phyloP scores from a whole-genome alignment of 1,139 yeast species.

The Hyphopichia pseudoburtonii region DNA sequence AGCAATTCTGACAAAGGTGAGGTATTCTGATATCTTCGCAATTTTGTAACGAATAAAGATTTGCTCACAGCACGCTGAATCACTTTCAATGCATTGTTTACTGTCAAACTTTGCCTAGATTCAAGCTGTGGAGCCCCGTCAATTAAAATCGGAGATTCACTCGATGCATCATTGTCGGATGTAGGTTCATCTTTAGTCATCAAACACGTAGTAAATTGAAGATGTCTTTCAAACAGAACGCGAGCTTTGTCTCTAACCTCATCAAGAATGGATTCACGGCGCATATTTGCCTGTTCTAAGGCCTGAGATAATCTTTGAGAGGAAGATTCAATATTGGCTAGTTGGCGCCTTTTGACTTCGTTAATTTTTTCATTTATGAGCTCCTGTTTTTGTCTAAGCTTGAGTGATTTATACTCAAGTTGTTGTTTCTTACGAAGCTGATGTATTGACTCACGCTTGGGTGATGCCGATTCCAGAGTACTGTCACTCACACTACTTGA shows the following conservation, averaged over 20 bases:
- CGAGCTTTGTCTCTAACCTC: constrained; percentile 16
- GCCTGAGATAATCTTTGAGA: constrained; percentile 11
- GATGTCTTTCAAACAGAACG: constrained; percentile 2
- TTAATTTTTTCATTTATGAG: constrained; percentile 13
- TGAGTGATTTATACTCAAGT: constrained; percentile 10
- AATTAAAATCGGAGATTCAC: too few relatives aligned
- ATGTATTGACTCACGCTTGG: constrained; percentile 2
- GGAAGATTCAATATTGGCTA: constrained; percentile 8
- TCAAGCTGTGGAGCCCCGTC: too few relatives aligned
- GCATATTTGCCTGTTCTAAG: constrained; percentile 16
- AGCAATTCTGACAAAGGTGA: not conserved
- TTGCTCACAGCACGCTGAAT: constrained; percentile 1
- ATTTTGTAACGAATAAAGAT: not conserved
- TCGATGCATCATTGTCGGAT: too few relatives aligned
- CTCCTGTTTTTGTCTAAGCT: constrained; percentile 14
- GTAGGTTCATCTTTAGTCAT: not conserved
- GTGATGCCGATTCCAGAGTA: too few relatives aligned
- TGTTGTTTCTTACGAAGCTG: constrained; percentile 5
- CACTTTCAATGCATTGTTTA: too few relatives aligned
- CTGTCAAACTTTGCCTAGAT: too few relatives aligned
- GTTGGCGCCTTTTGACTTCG: constrained; percentile 12
- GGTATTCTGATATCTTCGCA: not conserved
- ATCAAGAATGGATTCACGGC: constrained; percentile 17
- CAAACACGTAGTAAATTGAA: not conserved
- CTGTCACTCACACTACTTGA: not conserved